A percentile compares a stretch with the other conserved stretches of the same genome.
phyloP scores from a whole-genome alignment of 495 filamentous ascomycete genomes.

The Sordaria brevicollis region DNA sequence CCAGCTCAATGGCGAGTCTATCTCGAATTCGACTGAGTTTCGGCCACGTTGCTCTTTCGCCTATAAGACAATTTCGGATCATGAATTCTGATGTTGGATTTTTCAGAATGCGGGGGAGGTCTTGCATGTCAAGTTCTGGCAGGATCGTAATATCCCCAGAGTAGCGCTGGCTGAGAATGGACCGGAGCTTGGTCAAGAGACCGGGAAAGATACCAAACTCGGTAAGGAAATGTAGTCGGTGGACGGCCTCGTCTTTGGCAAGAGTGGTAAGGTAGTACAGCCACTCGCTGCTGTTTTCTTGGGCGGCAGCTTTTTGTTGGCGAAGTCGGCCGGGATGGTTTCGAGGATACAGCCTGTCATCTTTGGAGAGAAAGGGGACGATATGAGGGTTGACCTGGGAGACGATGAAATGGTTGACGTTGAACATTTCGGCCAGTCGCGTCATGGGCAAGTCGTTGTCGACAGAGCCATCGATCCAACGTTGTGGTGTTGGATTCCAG shows the following conservation, averaged over 20 bases:
- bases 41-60: conserved; percentile 86
- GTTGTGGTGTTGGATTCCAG: conserved; percentile 75
- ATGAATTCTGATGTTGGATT: conserved; percentile 93
- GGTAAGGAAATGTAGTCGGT: conserved; percentile 69
- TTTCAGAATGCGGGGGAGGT: conserved; percentile 66
- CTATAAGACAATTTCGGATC: conserved; percentile 59
- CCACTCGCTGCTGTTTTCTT: conserved; percentile 40
- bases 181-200: conserved; percentile 64
- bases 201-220: conserved; percentile 81
- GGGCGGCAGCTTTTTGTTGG: conserved; percentile 7
- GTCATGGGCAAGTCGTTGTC: conserved; percentile 93
- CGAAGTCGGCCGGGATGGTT: conserved; percentile 30
- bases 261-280: conserved; percentile 58
- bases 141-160: conserved; percentile 94
- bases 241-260: conserved; percentile 70
- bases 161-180: conserved; percentile 81
- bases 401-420: conserved; percentile 96
- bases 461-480: conserved; percentile 88
- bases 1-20: conserved; percentile 76
- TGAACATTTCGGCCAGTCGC: conserved; percentile 87
- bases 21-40: conserved; percentile 73
- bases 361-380: conserved; percentile 71
- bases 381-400: conserved; percentile 95
- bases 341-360: conserved; percentile 44
- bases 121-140: conserved; percentile 61